Evolutionary conservation across 106 monocot genomes (phyloP).

Genomic region (Acorus calamus): DNA sequence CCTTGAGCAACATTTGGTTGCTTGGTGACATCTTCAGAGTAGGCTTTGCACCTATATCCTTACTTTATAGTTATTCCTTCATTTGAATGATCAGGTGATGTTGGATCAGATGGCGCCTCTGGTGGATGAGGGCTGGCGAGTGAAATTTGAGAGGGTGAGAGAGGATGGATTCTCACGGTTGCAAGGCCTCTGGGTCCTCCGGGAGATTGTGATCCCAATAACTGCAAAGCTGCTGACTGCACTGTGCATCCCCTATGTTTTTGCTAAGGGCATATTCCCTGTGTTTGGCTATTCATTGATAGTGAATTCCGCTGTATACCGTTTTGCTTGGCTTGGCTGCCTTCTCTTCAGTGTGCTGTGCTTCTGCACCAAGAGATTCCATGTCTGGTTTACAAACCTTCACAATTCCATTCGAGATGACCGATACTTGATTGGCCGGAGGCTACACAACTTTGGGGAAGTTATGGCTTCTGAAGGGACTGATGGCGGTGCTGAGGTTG

Average conservation of each 20-base stretch:
- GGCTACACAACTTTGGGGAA: slow-evolving; percentile 85
- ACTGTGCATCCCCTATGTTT: slow-evolving; percentile 87
- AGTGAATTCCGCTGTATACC: slow-evolving; percentile 92
- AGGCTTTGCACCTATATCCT: no score
- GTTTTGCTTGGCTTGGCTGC: slow-evolving; percentile 92
- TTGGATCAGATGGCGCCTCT: slow-evolving; percentile 92
- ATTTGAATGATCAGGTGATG: slow-evolving; percentile 53
- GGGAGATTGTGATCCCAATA: slow-evolving; percentile 82
- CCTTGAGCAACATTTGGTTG: no score
- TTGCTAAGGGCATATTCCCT: slow-evolving; percentile 84
- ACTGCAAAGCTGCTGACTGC: slow-evolving; percentile 75
- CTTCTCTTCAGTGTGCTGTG: slow-evolving; percentile 45
- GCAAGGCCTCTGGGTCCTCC: slow-evolving; percentile 79
- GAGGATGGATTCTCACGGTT: slow-evolving; percentile 86
- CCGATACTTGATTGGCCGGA: slow-evolving; percentile 81
- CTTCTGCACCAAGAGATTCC: slow-evolving; percentile 77
- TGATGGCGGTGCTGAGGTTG: slow-evolving; percentile 5
- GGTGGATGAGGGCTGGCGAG: slow-evolving; percentile 87
- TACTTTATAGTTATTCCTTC: background rate
- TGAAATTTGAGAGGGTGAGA: slow-evolving; percentile 76
- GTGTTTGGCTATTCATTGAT: slow-evolving; percentile 76
- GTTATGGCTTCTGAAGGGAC: background rate
- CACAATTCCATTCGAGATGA: slow-evolving; percentile 97
- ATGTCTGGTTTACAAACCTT: slow-evolving; percentile 92
- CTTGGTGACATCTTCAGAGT: no score